phyloP scores from a whole-genome alignment of 106 monocot species.

The Allium cepa region DNA sequence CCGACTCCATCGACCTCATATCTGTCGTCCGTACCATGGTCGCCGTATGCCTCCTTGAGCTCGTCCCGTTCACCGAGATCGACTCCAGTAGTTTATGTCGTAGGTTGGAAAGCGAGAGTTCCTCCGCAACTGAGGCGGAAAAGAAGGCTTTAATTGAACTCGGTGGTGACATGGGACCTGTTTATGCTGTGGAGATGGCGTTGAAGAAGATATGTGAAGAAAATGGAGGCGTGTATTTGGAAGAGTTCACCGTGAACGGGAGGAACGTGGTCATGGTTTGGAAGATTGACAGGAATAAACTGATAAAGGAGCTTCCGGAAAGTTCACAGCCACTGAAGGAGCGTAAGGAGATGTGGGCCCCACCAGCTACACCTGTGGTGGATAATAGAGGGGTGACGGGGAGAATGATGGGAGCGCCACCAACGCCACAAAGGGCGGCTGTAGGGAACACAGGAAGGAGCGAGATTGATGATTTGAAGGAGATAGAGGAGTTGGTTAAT shows the following conservation, averaged over 20 bases:
- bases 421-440: slow-evolving; percentile 34
- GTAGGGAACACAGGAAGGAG: slow-evolving; percentile 30
- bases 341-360: slow-evolving; percentile 53
- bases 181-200: slow-evolving; percentile 58
- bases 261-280: slow-evolving; percentile 66
- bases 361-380: background rate
- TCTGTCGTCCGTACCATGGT: slow-evolving; percentile 75
- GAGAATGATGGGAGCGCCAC: slow-evolving; percentile 52
- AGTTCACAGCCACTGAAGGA: slow-evolving; percentile 8
- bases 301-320: slow-evolving; percentile 88
- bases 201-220: slow-evolving; percentile 73
- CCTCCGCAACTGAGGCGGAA: slow-evolving; percentile 50
- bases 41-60: slow-evolving; percentile 84
- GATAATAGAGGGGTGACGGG: slow-evolving; percentile 28
- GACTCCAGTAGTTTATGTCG: slow-evolving; percentile 63
- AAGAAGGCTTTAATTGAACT: slow-evolving; percentile 62
- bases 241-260: slow-evolving; percentile 73
- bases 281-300: slow-evolving; percentile 71
- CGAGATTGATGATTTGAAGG: slow-evolving; percentile 93
- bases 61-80: slow-evolving; percentile 71
- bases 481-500: slow-evolving; percentile 76
- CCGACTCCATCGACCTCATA: slow-evolving; percentile 23
- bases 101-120: slow-evolving; percentile 57
- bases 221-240: slow-evolving; percentile 62
- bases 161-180: slow-evolving; percentile 54